A percentile compares a stretch with the other conserved stretches of the same genome.
phyloP scores from a whole-genome alignment of 805 yeast species.

The Priceomyces fermenticarens region DNA sequence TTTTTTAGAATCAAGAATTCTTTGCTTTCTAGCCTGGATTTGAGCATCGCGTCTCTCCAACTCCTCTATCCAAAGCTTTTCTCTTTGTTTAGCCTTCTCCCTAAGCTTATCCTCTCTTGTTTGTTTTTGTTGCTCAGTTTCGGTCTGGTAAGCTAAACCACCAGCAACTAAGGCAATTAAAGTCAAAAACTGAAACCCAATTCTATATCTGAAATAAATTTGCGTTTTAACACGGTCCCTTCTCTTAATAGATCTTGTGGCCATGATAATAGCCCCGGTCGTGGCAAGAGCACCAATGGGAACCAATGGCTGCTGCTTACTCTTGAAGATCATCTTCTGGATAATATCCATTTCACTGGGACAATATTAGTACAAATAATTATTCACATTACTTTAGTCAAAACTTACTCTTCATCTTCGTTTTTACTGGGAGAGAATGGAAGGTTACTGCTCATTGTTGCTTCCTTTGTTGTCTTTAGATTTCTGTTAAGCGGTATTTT shows the following conservation, averaged over 20 bases:
- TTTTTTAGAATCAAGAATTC: conserved; percentile 61
- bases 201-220: conserved; percentile 86
- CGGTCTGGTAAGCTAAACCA: conserved; percentile 62
- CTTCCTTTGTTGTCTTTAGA: too few species aligned
- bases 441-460: conserved; percentile 17
- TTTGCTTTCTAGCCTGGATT: conserved; percentile 60
- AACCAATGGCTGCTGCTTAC: conserved; percentile 85
- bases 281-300: conserved; percentile 82
- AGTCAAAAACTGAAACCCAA: conserved; percentile 81
- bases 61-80: conserved; percentile 83
- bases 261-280: conserved; percentile 73
- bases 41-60: conserved; percentile 82
- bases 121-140: conserved; percentile 41
- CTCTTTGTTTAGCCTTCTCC: conserved; percentile 83
- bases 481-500: too few species aligned
- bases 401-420: conserved; percentile 46
- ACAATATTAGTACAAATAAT: conserved; percentile 11
- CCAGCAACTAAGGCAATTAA: conserved; percentile 80
- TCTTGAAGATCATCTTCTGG: conserved; percentile 57
- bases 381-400: background rate
- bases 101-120: conserved; percentile 62
- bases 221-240: conserved; percentile 80
- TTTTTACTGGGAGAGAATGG: conserved; percentile 50
- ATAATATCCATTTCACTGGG: conserved; percentile 41
- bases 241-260: conserved; percentile 68